Base-by-base conservation (phyloP, 139 green algal species). In the Chlorella sp. region DNA sequence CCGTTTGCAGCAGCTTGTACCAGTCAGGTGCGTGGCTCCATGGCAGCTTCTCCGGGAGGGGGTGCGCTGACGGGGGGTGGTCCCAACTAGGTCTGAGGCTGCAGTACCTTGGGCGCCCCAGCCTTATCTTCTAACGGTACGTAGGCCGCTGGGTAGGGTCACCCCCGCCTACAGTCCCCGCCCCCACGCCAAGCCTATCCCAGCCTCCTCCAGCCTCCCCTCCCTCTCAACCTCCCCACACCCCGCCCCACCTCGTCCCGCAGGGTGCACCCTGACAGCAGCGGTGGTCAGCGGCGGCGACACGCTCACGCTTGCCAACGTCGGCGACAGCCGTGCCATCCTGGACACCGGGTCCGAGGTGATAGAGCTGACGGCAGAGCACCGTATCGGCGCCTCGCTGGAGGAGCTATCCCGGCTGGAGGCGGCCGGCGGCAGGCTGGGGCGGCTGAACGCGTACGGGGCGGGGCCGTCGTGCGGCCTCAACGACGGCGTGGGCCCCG, bases 261-360 rank as follows among this genome's bases (percentile, higher is more conserved):
- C 42, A 71, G 85, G 85, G 32, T 89, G 85, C 85, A 89, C 85
- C 42, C 85, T 89, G 2, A 89, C 85, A 0, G 85, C 48, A 15
- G 85, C 85, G 21, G 71, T 89, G 42, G 42, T 75, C 40, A 60
- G 42, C n/a, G 32, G 32, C 32, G 71, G 71, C 48, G 71, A 71
- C 34, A 36, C 68, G 24, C 85, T 99, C 9, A 98, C 96, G 0
- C 92, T 97, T 9, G 97, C 95, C 0, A 97, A 96, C 89, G 92
- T 98, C 15, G 97, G 97, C 0, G 97, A 99, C 94, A 98, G 94
- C 2, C 91, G 93, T 0, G 95, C 96, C 0, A 92, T 97, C 11
- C 89, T 99, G 24, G 97, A 99, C 90, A 94, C 91, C 0, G 96
- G 95, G 1, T 75, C 40, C 15, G 86, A 92, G 71, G 80, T 94